Evolutionary conservation across 805 yeast species (phyloP).

Genomic region (Lipomyces starkeyi): DNA sequence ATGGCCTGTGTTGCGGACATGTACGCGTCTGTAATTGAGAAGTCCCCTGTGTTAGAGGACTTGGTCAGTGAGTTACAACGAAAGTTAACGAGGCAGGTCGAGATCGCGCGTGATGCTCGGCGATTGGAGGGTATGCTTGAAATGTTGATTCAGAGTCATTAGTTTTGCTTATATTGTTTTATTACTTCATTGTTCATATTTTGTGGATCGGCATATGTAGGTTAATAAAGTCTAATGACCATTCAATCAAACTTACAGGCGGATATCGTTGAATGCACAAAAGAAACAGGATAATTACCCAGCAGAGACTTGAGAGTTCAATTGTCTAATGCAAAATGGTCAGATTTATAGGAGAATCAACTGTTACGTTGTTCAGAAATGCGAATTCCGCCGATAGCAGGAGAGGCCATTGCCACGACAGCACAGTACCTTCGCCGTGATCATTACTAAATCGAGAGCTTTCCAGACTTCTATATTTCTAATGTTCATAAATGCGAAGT

Average conservation of each 20-base stretch:
- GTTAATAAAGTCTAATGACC: not conserved
- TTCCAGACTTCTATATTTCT: not conserved
- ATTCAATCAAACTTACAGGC: not conserved
- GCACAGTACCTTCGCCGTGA: not conserved
- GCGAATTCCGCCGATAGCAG: not conserved
- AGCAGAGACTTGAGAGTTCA: no score
- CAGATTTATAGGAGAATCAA: not conserved
- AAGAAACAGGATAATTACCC: not conserved
- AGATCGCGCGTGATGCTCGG: conserved; percentile 83
- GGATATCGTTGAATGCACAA: not conserved
- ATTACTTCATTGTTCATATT: not conserved
- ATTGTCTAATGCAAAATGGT: not conserved
- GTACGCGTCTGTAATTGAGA: conserved; percentile 58
- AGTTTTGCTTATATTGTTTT: not conserved
- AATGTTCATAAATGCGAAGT: not conserved
- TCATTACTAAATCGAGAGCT: not conserved
- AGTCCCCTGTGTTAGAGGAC: conserved; percentile 78
- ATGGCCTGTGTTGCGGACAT: conserved; percentile 70
- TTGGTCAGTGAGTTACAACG: conserved; percentile 61
- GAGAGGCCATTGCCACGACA: not conserved
- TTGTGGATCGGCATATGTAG: not conserved
- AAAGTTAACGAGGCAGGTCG: conserved; percentile 70
- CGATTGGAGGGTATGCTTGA: conserved; percentile 93
- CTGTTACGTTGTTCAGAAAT: no score
- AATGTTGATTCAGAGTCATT: conserved; percentile 58